Evolutionary conservation across 352 stramenopile species (phyloP).

Genomic region (Globisporangium acanthophoron): DNA sequence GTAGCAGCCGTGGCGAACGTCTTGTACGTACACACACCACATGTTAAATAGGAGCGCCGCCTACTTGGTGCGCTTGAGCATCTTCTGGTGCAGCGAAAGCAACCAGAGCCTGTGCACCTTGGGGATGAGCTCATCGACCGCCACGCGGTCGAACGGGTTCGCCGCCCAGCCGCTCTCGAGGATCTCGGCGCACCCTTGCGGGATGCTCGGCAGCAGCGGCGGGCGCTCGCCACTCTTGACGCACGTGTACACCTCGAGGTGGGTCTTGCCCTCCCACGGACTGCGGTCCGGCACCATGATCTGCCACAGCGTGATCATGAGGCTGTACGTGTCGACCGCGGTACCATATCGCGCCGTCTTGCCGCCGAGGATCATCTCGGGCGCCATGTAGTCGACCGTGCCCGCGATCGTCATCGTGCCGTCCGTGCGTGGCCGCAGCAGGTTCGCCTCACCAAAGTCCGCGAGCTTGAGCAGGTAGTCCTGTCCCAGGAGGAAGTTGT

Average conservation of each 20-base stretch:
- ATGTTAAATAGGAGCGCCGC: constrained; percentile 6
- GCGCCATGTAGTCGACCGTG: constrained; percentile 84
- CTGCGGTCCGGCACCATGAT: constrained; percentile 76
- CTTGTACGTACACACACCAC: background rate
- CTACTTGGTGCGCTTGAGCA: constrained; percentile 62
- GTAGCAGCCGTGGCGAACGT: background rate
- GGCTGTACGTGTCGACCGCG: constrained; percentile 76
- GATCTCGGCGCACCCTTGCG: constrained; percentile 64
- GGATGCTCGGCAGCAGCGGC: constrained; percentile 61
- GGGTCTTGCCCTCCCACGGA: constrained; percentile 67
- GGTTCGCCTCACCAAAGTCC: constrained; percentile 83
- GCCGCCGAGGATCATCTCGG: constrained; percentile 79
- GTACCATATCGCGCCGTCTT: constrained; percentile 78
- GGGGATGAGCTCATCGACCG: constrained; percentile 70
- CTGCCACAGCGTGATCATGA: constrained; percentile 87
- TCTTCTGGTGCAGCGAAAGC: constrained; percentile 69
- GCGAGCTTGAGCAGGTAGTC: constrained; percentile 78
- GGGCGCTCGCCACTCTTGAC: constrained; percentile 71
- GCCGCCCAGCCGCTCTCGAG: constrained; percentile 66
- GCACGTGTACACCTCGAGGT: constrained; percentile 76
- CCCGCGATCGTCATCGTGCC: constrained; percentile 83
- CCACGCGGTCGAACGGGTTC: constrained; percentile 65
- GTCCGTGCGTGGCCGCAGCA: constrained; percentile 67
- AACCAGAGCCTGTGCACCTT: constrained; percentile 76
- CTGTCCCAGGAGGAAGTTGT: constrained; percentile 80